Evolutionary conservation across 2,329 filamentous ascomycete genomes (phyloP).

Genomic region (Trichocomaceae sp.): DNA sequence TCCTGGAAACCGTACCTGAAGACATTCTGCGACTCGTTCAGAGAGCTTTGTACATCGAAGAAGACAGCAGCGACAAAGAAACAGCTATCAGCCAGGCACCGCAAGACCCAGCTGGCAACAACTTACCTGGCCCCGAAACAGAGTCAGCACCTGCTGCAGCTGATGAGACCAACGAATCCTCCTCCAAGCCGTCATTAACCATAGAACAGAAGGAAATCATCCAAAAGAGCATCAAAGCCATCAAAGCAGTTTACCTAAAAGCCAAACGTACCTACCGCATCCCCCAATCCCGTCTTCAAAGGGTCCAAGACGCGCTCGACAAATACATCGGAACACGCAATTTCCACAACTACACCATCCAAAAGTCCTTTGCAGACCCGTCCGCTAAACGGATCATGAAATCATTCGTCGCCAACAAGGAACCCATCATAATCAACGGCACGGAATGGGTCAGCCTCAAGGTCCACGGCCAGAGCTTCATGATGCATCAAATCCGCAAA

Average conservation of each 20-base stretch:
- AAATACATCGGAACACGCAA: conserved; percentile 79
- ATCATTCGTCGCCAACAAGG: conserved; percentile 71
- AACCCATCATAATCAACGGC: conserved; percentile 76
- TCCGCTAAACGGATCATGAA: conserved; percentile 88
- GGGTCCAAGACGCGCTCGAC: conserved; percentile 68
- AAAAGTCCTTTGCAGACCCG: conserved; percentile 73
- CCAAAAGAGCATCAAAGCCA: conserved; percentile 61
- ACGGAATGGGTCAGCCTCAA: conserved; percentile 95
- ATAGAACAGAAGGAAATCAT: conserved; percentile 41
- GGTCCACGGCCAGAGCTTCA: conserved; percentile 96
- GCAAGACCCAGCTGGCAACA: conserved; percentile 12
- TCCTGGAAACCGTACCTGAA: conserved; percentile 44
- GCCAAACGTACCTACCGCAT: conserved; percentile 85
- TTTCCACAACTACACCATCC: conserved; percentile 96
- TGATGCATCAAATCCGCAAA: conserved; percentile 99
- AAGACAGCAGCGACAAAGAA: conserved; percentile 22
- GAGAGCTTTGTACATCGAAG: conserved; percentile 35
- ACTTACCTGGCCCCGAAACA: not conserved
- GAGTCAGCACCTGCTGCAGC: not conserved
- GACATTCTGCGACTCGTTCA: conserved; percentile 35
- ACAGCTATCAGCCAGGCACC: conserved; percentile 14
- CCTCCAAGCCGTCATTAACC: conserved; percentile 16
- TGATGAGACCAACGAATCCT: not conserved
- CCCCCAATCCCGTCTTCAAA: conserved; percentile 60
- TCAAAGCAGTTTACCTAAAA: conserved; percentile 73